These are phyloP conservation scores for Auriscalpium orientale DNA, from an alignment of 768 basidiomycete genomes.

Conservation along the genomic window DNA sequence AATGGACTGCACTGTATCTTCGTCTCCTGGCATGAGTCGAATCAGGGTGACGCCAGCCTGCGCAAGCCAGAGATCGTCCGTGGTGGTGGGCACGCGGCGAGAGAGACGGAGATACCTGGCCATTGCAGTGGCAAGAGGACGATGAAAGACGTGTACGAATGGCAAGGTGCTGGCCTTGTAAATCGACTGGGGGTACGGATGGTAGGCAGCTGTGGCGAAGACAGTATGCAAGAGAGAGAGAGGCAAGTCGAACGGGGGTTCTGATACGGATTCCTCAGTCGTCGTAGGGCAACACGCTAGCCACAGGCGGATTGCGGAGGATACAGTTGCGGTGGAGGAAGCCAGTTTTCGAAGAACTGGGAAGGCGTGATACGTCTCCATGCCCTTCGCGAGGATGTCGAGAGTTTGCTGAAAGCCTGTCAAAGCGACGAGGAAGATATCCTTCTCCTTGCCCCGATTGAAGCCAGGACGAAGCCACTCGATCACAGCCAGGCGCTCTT, in stretches of 20 bases:
- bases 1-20: slow-evolving; percentile 43
- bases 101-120: slow-evolving; percentile 51
- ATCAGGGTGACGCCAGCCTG: slow-evolving; percentile 53
- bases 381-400: slow-evolving; percentile 5
- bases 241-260: slow-evolving; percentile 58
- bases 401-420: slow-evolving; percentile 14
- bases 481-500: slow-evolving; percentile 41
- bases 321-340: slow-evolving; percentile 29
- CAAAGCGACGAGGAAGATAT: slow-evolving; percentile 17
- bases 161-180: slow-evolving; percentile 15
- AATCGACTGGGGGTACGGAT: slow-evolving; percentile 43
- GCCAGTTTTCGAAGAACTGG: slow-evolving; percentile 25
- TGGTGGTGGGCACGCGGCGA: slow-evolving; percentile 44
- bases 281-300: slow-evolving; percentile 48
- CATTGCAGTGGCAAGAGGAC: slow-evolving; percentile 51
- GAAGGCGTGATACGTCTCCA: neutral
- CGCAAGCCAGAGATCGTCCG: slow-evolving; percentile 55
- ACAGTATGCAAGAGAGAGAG: slow-evolving; percentile 47
- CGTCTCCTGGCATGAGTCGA: slow-evolving; percentile 66
- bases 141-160: slow-evolving; percentile 31
- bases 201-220: slow-evolving; percentile 40
- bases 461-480: slow-evolving; percentile 34
- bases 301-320: slow-evolving; percentile 54
- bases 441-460: slow-evolving; percentile 22
- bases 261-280: slow-evolving; percentile 28